phyloP scores from a whole-genome alignment of 352 stramenopile genomes.

The Globisporangium middletonii region DNA sequence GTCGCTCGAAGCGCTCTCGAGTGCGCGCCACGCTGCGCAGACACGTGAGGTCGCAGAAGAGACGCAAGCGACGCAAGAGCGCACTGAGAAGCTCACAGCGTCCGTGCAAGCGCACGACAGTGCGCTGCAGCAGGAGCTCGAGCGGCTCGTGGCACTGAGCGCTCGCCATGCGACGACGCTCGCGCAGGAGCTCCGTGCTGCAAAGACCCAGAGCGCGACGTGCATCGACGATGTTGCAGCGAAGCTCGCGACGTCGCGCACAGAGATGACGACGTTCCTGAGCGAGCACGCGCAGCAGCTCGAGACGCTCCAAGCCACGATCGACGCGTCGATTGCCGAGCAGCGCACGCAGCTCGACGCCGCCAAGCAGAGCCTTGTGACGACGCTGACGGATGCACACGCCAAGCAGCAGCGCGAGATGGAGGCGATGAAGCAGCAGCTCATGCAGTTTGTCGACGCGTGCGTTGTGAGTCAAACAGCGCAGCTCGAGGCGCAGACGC shows the following conservation, averaged over 20 bases:
- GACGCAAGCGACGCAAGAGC: slow-evolving; percentile 12
- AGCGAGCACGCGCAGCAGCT: slow-evolving; percentile 21
- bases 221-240: slow-evolving; percentile 29
- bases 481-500: slow-evolving; percentile 42
- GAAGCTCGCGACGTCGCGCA: slow-evolving; percentile 21
- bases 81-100: slow-evolving; percentile 16
- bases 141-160: slow-evolving; percentile 26
- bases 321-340: slow-evolving; percentile 40
- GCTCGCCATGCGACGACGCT: slow-evolving; percentile 26
- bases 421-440: slow-evolving; percentile 33
- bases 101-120: slow-evolving; percentile 23
- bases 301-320: slow-evolving; percentile 35
- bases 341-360: slow-evolving; percentile 34
- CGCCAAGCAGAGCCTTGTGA: slow-evolving; percentile 24
- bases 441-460: slow-evolving; percentile 38
- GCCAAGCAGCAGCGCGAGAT: slow-evolving; percentile 34
- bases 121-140: slow-evolving; percentile 24
- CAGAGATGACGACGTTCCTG: slow-evolving; percentile 31
- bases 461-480: slow-evolving; percentile 30
- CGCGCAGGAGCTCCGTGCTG: slow-evolving; percentile 19
- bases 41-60: slow-evolving; percentile 17
- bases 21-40: slow-evolving; percentile 11
- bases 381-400: slow-evolving; percentile 28
- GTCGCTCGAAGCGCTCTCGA: slow-evolving; percentile 24
- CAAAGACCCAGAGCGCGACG: slow-evolving; percentile 21